phyloP scores from a whole-genome alignment of 345 rosid genomes.

The Arabidopsis arenosa region DNA sequence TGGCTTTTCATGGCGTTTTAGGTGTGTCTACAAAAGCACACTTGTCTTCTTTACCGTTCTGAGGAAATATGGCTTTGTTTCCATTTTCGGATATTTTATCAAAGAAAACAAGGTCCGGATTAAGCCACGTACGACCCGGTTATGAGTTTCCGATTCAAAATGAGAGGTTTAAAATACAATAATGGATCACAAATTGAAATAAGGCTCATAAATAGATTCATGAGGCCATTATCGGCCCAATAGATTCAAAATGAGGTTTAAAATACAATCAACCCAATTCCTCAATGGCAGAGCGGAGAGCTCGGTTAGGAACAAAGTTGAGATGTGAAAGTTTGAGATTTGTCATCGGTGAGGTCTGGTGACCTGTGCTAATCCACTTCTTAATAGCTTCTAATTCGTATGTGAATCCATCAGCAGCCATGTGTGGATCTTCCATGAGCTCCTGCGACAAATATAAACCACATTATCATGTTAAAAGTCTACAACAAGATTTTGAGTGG shows the following conservation, averaged over 20 bases:
- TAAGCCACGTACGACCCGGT: constrained; percentile 20
- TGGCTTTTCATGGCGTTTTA: constrained; percentile 38
- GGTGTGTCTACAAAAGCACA: constrained; percentile 22
- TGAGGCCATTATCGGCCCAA: constrained; percentile 1
- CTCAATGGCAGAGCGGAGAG: constrained; percentile 66
- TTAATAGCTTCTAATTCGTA: constrained; percentile 63
- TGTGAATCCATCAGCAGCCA: constrained; percentile 75
- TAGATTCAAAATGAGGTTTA: no score
- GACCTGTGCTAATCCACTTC: constrained; percentile 64
- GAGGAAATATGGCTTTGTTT: background rate
- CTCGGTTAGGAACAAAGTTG: constrained; percentile 58
- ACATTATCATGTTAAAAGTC: background rate
- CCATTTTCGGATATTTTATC: constrained; percentile 11
- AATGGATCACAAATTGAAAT: background rate
- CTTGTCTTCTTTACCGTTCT: constrained; percentile 32
- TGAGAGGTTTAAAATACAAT: background rate
- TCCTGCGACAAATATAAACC: constrained; percentile 23
- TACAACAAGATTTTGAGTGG: background rate
- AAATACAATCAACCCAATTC: constrained; percentile 48
- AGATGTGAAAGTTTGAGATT: constrained; percentile 50
- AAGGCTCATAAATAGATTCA: background rate
- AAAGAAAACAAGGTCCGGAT: background rate
- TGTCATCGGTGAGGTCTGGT: constrained; percentile 62
- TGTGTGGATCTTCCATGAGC: constrained; percentile 63
- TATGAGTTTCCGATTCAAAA: background rate